Evolutionary conservation across 2,329 filamentous ascomycete genomes (phyloP), one percentile per base, ranked within the genome.

Genomic region (Rhinocladiella similis): DNA sequence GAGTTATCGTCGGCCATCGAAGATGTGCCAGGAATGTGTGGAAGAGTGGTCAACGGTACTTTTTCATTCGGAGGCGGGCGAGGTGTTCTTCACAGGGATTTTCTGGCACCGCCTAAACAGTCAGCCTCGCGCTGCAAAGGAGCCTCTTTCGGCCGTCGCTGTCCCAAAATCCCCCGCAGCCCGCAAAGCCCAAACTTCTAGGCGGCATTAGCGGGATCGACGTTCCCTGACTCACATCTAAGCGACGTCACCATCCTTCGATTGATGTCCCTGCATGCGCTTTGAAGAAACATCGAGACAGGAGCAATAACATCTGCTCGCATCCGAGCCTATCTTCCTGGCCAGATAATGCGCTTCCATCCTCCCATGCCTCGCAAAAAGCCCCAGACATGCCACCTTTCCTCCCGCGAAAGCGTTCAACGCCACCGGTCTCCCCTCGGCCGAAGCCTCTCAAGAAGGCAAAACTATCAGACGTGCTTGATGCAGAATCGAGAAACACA

Each of bases 401-500:
- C 63, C 67, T 78, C 60, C 73, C 75, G 47, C 70, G 71, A 49
- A 78, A 77, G 64, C 72, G 75, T 65, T 71, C 65, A 43, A 69
- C 66, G 53, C 62, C 61, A 63, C 65, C 55, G 41, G 43, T 51
- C 45, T 54, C 56, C 57, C 64, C 60, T 55, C 62, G 55, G 53
- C 65, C 55, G 50, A 62, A 59, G 49, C 65, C 52, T 43, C 54
- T 59, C 57, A 68, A 63, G 63, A 69, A 58, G 57, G 67, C 53
- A 27, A 66, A 50, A 54, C 52, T 61, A 12, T 50, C 55, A 49
- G 57, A 65, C 48, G 56, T 54, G 3, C 47, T 63, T 16, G 61
- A 63, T 29, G 57, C 56, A n/a, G 52, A 61, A 22, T 47, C 54
- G 19, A 56, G 42, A 36, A 61, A 59, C 36, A 48, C 46, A 9